Evolutionary conservation across 805 yeast genomes (phyloP), one percentile per base, ranked within the genome.

Genomic region (Wickerhamomyces xylosicus): DNA sequence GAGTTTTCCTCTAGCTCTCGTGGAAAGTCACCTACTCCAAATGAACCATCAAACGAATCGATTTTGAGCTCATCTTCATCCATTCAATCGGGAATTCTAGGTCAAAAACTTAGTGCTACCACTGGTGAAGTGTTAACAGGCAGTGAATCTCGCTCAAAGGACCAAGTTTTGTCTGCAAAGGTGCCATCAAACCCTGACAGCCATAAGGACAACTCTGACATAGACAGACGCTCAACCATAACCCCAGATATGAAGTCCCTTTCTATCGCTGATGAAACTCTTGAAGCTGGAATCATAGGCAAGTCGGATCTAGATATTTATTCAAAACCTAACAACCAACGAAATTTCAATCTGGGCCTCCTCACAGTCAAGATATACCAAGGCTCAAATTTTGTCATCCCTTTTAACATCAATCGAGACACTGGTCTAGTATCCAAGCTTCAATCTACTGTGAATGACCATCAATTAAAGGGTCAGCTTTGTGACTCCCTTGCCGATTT

Each of bases 341-440:
- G 39, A 11, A 48, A 53, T 1, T 57, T 64, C 37, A 64, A 61
- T 25, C 87, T 90, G 0, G 95, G 95, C 2, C 64, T 84, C 21
- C 67, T 86, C 47, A 82, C 89, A 0, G 79, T 86, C 20, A 83
- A 84, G 53, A 71, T 86, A 10, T 84, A 84, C 53, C 73, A 75
- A 31, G 84, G 89, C 29, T 70, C 72, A 42, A 74, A 76, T 37
- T 70, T 86, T 46, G 67, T 66, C 35, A 67, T 87, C 37, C 95
- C 96, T 5, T 74, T 82, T 35, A 74, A 76, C 20, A 66, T 83
- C 41, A 76, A 74, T 41, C 74, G 79, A 41, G 81, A 75, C 58
- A 74, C 72, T 50, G 77, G 69, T 45, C 72, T 77, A 18, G 58
- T 84, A 37, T 66, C 74, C n/a, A 81, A 80, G 42, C 63, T 84